phyloP scores from a whole-genome alignment of 2,329 filamentous ascomycete genomes.

The Thielaviopsis populi region DNA sequence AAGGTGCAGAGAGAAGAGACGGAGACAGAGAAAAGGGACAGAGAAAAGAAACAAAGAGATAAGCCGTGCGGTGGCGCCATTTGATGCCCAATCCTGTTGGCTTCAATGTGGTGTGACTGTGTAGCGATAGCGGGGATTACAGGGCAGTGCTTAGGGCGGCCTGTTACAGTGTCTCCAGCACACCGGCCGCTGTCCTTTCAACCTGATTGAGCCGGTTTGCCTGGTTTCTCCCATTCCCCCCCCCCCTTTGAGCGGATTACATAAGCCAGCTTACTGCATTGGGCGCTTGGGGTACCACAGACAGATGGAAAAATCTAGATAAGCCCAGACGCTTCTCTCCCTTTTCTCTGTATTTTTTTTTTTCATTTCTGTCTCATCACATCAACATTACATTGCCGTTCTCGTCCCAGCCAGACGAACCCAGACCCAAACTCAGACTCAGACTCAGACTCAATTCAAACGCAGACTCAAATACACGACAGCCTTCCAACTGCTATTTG shows the following conservation, averaged over 20 bases:
- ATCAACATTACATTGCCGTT: not conserved
- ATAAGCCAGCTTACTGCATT: not conserved
- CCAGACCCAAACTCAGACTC: no score
- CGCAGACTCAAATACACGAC: not conserved
- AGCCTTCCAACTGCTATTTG: not conserved
- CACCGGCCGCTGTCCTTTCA: no score
- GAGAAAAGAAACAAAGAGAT: not conserved
- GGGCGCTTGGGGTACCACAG: not conserved
- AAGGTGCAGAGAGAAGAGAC: no score
- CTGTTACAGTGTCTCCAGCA: not conserved
- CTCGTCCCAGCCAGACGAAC: not conserved
- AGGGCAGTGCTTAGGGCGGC: not conserved
- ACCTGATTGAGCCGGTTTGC: not conserved
- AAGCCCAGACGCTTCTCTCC: slow-evolving; percentile 7
- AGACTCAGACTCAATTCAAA: no score
- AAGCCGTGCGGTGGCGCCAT: not conserved
- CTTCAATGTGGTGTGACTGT: not conserved
- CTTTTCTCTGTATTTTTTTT: slow-evolving; percentile 1
- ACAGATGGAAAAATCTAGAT: slow-evolving; percentile 8
- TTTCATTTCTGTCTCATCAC: not conserved
- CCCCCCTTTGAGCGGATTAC: no score
- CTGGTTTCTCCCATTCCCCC: no score
- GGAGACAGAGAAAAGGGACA: not conserved
- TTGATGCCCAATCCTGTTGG: not conserved
- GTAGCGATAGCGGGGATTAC: not conserved